Evolutionary conservation across 768 basidiomycete genomes (phyloP), one percentile per base, ranked within the genome.

Genomic region (Xerocomus brunneocitrinus): DNA sequence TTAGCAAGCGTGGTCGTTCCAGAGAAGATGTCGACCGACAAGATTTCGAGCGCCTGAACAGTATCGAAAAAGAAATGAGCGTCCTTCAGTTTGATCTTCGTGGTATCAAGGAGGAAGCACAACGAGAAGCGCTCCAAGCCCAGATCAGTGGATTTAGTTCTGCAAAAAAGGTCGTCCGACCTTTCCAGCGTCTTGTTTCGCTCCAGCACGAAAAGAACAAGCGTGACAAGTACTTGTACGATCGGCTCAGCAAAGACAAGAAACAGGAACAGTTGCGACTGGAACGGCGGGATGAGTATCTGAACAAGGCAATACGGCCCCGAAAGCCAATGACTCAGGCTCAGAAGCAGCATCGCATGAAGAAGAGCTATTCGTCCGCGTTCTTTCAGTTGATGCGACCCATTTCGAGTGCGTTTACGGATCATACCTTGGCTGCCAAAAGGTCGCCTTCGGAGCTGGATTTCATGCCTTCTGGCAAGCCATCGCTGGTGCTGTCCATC

Each of bases 321-420:
- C 73, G 75, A 35, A 78, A 82, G 43, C 81, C 79, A 52, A 74
- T 77, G 53, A 67, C 74, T 0, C 66, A 76, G 4, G 73, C 71
- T n/a, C 81, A 81, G 63, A 89, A 90, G 68, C 85, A 86, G 52
- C 87, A 89, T 56, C 79, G 88, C n/a, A 83, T 85, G 70, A 91
- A 91, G 79, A 89, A 90, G 71, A 91, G 88, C 73, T 87, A 91
- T 76, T 91, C 80, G 19, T 75, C 84, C 0, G 85, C 87, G 5
- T 87, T 92, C 68, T 79, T 91, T 71, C 86, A 83, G 61, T 77
- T 91, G 72, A 91, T 91, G 85, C 80, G 90, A n/a, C 91, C 90
- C 2, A 84, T 91, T 48, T 93, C 91, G 14, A 91, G 83, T 55
- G 91, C 91, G 2, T 92, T 92, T 63, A 83, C 83, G 19, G 80